phyloP scores from a whole-genome alignment of 1,139 yeast species.

The Spencermartinsiella ligniputridi region DNA sequence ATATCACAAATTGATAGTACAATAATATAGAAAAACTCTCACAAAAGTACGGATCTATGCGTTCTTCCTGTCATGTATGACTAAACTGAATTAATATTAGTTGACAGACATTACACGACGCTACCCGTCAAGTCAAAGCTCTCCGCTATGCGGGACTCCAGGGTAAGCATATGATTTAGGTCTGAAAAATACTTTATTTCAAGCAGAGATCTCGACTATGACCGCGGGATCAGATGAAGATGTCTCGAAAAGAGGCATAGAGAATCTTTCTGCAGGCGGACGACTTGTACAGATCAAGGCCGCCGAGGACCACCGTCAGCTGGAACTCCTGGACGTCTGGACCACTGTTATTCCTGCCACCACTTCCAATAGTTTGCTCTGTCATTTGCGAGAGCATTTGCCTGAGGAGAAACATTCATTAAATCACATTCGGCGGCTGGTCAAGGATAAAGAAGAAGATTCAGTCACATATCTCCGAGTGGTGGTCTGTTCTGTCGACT shows the following conservation, averaged over 20 bases:
- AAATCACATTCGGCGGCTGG: constrained; percentile 35
- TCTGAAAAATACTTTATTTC: too few species aligned
- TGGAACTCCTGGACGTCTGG: constrained; percentile 53
- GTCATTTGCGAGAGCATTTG: constrained; percentile 22
- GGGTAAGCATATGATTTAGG: too few species aligned
- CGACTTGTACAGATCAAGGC: constrained; percentile 26
- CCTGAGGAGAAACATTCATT: constrained; percentile 32
- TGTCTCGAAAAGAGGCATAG: constrained; percentile 9
- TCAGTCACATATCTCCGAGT: constrained; percentile 27
- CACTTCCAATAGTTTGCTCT: constrained; percentile 36
- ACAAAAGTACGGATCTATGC: too few species aligned
- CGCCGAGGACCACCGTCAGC: constrained; percentile 29
- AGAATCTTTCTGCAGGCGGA: constrained; percentile 22
- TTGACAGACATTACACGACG: too few species aligned
- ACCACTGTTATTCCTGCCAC: constrained; percentile 44
- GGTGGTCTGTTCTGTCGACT: constrained; percentile 30
- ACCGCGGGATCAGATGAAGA: constrained; percentile 1
- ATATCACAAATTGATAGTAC: too few species aligned
- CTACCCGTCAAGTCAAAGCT: too few species aligned
- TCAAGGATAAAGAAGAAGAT: constrained; percentile 27
- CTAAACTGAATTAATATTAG: too few species aligned
- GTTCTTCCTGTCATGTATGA: too few species aligned
- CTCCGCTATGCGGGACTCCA: too few species aligned
- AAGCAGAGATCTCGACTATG: too few species aligned
- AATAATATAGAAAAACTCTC: too few species aligned